Evolutionary conservation across 441 rosid genomes (phyloP).

Genomic region (Omphalea diandra): DNA sequence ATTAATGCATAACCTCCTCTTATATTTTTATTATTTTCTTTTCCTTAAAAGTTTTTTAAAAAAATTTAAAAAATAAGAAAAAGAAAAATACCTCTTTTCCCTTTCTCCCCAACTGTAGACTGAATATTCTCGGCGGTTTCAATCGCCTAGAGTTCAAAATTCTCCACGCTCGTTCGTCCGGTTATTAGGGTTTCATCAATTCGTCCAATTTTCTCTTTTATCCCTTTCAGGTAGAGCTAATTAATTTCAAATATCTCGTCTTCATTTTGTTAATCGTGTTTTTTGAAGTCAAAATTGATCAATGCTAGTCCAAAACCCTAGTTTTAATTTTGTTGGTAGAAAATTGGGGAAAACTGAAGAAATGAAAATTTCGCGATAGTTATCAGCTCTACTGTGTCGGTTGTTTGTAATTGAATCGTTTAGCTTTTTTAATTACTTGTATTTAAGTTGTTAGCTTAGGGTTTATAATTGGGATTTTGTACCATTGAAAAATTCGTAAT

Average conservation of each 20-base stretch:
- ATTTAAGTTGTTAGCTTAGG: constrained; percentile 16
- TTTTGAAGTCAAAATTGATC: constrained; percentile 22
- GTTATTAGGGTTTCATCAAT: constrained; percentile 13
- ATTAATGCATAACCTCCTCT: not conserved
- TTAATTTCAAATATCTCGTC: constrained; percentile 6
- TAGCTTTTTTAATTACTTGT: constrained; percentile 21
- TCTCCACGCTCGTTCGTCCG: not conserved
- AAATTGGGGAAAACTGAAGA: constrained; percentile 20
- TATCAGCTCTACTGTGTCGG: constrained; percentile 21
- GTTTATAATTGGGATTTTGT: constrained; percentile 20
- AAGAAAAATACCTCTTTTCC: constrained; percentile 12
- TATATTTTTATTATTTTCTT: constrained; percentile 13
- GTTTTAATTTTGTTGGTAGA: constrained; percentile 25
- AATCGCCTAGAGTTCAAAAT: constrained; percentile 26
- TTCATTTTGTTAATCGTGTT: not conserved
- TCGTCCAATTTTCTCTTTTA: constrained; percentile 6
- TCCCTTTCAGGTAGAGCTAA: constrained; percentile 31
- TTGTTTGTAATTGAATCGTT: constrained; percentile 16
- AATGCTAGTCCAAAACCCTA: constrained; percentile 49
- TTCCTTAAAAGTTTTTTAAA: constrained; percentile 42
- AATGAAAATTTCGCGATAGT: constrained; percentile 4
- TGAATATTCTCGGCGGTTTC: constrained; percentile 44
- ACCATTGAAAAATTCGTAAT: not conserved
- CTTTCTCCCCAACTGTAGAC: constrained; percentile 34
- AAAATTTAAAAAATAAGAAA: constrained; percentile 32